Evolutionary conservation across 495 filamentous ascomycete genomes (phyloP), one percentile per base, ranked within the genome.

Genomic region (Daldinia loculata): DNA sequence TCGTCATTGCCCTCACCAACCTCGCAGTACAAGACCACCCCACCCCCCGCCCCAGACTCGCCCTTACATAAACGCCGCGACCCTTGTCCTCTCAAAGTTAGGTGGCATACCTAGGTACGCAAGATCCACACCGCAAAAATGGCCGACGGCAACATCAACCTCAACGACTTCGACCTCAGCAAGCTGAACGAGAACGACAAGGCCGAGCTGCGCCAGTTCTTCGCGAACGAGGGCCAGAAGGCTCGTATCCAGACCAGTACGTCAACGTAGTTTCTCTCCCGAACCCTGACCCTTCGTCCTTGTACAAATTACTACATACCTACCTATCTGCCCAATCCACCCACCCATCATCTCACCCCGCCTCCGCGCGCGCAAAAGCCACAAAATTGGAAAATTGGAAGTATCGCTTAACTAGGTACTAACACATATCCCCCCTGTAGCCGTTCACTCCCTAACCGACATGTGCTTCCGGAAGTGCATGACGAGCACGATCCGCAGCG

Each of bases 401-500:
- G 11, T 36, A 36, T 36, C 34, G 11, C 12, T 36, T 55, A 26
- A 24, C 24, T 55, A 32, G 29, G 27, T 29, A 22, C 70, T 69
- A 41, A 62, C 66, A 74, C 60, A 72, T 65, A 22, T 34, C 41
- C 15, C 22, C 32, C 4, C 2, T 12, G 34, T 45, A 74, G 57
- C 34, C 53, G 38, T 69, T 34, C 95, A 99, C 82, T 82, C 80
- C 71, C 83, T 99, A 38, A 95, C 95, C 38, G 91, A 95, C 73
- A 85, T 91, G 59, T 99, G 95, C 87, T 99, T 91, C 88, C 92
- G 87, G 74, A 97, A 97, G 85, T 99, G 95, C 85, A 70, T 89
- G 41, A 89, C 89, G 29, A 80, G 87, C 57, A 85, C 85, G 53
- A 89, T 95, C 74, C 85, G 87, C 50, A 84, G 81, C 48, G 86